Conservation (phyloP, 2,329 filamentous ascomycete genomes). For the Blumeria graminis region DNA sequence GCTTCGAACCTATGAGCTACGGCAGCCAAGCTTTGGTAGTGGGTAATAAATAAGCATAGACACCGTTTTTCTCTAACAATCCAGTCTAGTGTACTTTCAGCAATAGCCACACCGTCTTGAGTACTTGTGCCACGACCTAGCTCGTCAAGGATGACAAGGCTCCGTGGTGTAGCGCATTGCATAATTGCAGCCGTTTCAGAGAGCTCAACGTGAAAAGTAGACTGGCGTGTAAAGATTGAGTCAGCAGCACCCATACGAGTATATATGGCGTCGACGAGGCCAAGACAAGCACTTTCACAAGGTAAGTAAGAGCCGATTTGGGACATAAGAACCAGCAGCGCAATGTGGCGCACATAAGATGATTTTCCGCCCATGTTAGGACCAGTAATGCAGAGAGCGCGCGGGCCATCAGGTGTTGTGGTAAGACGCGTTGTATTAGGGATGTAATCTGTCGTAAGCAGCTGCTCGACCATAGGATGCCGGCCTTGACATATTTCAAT, state of each 20-base stretch:
- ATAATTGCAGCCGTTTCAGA: constrained; percentile 81
- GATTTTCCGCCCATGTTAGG: constrained; percentile 99
- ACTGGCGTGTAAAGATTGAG: constrained; percentile 85
- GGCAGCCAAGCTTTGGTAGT: constrained; percentile 66
- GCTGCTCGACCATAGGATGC: constrained; percentile 88
- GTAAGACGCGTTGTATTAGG: constrained; percentile 62
- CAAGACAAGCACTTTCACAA: constrained; percentile 24
- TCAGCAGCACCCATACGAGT: constrained; percentile 90
- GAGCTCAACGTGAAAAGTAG: constrained; percentile 95
- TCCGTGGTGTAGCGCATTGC: constrained; percentile 63
- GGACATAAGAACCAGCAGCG: constrained; percentile 77
- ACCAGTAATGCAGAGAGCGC: constrained; percentile 50
- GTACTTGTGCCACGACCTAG: constrained; percentile 82
- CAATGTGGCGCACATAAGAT: constrained; percentile 83
- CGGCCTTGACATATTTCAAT: constrained; percentile 54
- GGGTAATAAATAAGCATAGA: constrained; percentile 86
- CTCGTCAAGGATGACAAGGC: constrained; percentile 81
- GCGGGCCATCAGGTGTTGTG: constrained; percentile 31
- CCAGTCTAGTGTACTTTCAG: constrained; percentile 70
- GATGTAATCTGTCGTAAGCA: constrained; percentile 67
- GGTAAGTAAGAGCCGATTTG: constrained; percentile 91
- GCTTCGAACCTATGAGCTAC: constrained; percentile 43
- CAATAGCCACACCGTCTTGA: constrained; percentile 89
- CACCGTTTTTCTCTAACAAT: constrained; percentile 51
- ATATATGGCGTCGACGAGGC: constrained; percentile 69